Evolutionary conservation across 2,329 filamentous ascomycete species (phyloP), one percentile per base, ranked within the genome.

Genomic region (Teratosphaeria nubilosa): DNA sequence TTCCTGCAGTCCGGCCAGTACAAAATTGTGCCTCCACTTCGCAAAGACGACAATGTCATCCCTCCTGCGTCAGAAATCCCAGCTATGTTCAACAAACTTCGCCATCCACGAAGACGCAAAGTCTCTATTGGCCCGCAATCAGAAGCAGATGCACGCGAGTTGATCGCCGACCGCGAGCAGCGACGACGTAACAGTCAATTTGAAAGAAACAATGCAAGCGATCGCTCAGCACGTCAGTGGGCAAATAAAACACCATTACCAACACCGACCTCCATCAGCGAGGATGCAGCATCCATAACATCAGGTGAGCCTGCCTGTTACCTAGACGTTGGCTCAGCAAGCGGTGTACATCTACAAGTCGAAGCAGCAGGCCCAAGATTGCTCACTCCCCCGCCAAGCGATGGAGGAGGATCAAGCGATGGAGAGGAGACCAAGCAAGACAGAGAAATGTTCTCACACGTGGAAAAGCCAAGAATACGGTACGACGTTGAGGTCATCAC

Each of bases 401-500:
- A 70, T 37, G 64, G 61, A 25, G 64, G 68, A 52, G 58, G 62
- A 16, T 60, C 59, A 16, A 68, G 65, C 50, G 64, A 66, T 2
- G 63, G 60, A 48, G 75, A 77, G 32, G 71, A 71, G 14, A 69
- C 70, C 31, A 66, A 64, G 51, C 65, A 72, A 48, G 74, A 73
- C 27, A 74, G 72, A 65, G 88, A 95, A 70, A 86, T 97, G 72
- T 96, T 97, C 73, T 87, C 86, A 51, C 84, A 82, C 69, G 79
- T 97, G 57, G 86, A 91, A 62, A 90, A 87, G 74, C 91, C 94
- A 54, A 84, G 94, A 64, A 91, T 96, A 60, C 81, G 91, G 66
- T 99, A 97, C 69, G 94, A 99, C 74, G 92, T 97, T n/a, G 94
- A 99, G 74, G 92, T 99, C 45, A 88, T 99, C 41, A 97, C 94